These are phyloP conservation scores for Xanthoparmelia taractica DNA, from an alignment of 495 filamentous ascomycete genomes.

Conservation along the genomic window DNA sequence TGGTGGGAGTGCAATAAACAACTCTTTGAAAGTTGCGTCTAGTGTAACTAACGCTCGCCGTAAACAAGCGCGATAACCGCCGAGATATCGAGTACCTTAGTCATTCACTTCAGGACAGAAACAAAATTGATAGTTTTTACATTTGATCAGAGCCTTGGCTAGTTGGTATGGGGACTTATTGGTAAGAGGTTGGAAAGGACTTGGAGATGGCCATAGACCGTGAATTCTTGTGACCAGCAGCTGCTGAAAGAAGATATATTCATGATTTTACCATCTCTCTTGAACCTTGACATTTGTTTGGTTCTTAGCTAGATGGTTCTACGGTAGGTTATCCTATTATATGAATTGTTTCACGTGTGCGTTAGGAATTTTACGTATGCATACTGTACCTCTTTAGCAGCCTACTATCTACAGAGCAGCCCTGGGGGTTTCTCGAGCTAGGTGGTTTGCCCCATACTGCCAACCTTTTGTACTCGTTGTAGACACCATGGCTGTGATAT, in stretches of 20 bases:
- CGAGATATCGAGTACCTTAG: neutral
- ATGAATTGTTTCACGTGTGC: neutral
- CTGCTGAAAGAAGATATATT: neutral
- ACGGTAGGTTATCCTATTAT: neutral
- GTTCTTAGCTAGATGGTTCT: neutral
- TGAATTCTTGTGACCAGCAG: neutral
- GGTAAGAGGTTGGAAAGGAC: neutral
- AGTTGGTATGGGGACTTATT: neutral
- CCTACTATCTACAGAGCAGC: neutral
- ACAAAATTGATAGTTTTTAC: too few species aligned
- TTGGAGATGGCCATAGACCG: neutral
- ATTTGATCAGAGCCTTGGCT: neutral
- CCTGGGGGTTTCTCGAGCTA: neutral
- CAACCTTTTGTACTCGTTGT: neutral
- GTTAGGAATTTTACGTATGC: too few species aligned
- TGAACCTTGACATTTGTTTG: neutral
- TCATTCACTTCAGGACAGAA: neutral
- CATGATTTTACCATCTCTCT: neutral
- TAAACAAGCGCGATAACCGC: conserved; percentile 9
- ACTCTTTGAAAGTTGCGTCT: neutral
- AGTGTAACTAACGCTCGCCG: neutral
- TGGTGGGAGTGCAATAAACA: neutral
- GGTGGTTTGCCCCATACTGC: neutral
- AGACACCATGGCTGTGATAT: neutral
- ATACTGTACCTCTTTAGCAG: neutral